Conservation (phyloP, 1,284 basidiomycete species). For the Entoloma clypeatum region DNA sequence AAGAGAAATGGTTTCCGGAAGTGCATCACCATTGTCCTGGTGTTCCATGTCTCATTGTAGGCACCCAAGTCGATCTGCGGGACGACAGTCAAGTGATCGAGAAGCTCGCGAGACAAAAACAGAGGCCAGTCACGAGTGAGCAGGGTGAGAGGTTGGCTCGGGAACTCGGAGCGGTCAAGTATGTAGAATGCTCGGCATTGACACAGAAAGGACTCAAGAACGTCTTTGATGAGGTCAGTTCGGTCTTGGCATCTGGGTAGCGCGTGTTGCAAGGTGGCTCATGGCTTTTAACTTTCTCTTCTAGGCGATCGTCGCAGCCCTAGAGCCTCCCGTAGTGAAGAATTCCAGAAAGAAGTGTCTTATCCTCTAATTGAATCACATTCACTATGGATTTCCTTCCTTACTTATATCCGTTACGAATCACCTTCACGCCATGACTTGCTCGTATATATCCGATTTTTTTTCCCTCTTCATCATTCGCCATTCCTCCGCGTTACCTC, state of each 20-base stretch:
- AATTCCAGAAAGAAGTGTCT: constrained; percentile 78
- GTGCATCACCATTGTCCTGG: constrained; percentile 99
- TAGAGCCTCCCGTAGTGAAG: constrained; percentile 93
- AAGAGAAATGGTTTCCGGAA: constrained; percentile 99
- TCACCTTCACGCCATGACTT: constrained; percentile 36
- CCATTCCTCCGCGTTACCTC: constrained; percentile 31
- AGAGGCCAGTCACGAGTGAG: constrained; percentile 86
- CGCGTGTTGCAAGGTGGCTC: constrained; percentile 11
- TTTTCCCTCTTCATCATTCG: constrained; percentile 33
- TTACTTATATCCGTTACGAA: constrained; percentile 36
- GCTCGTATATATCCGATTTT: too few species aligned
- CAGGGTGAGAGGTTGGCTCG: constrained; percentile 91
- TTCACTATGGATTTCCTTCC: constrained; percentile 17
- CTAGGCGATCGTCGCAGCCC: constrained; percentile 96
- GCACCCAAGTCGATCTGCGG: constrained; percentile 96
- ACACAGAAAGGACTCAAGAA: constrained; percentile 99
- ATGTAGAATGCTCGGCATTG: constrained; percentile 97
- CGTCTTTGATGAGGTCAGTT: constrained; percentile 95
- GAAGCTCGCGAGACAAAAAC: constrained; percentile 95
- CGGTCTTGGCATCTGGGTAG: constrained; percentile 5
- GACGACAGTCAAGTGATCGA: constrained; percentile 92
- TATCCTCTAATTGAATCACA: constrained; percentile 63
- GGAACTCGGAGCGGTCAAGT: constrained; percentile 97
- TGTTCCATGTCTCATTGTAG: constrained; percentile 97
- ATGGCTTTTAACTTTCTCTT: constrained; percentile 16